Conservation (phyloP, 345 rosid genomes). For the Populus alba region DNA sequence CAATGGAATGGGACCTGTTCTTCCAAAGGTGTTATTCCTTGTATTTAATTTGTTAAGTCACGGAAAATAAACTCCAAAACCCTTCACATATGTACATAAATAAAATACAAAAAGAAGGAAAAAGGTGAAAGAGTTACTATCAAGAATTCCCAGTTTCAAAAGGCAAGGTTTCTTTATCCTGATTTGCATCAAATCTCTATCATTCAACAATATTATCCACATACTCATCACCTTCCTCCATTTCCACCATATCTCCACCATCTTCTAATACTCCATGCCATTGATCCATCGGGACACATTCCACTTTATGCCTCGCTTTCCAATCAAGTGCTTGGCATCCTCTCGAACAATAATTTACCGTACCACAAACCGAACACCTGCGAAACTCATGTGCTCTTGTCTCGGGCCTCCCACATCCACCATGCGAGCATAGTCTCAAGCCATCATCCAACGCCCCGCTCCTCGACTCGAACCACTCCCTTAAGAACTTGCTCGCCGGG, state of each 20-base stretch:
- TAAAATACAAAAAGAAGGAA: background rate
- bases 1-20: background rate
- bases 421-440: conserved; percentile 47
- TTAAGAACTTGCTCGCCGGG: conserved; percentile 54
- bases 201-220: background rate
- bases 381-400: conserved; percentile 76
- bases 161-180: background rate
- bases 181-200: background rate
- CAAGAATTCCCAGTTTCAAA: background rate
- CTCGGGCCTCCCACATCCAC: conserved; percentile 75
- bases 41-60: background rate
- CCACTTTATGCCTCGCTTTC: conserved; percentile 69
- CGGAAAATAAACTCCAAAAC: background rate
- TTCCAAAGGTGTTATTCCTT: background rate
- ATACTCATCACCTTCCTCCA: conserved; percentile 20
- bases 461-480: conserved; percentile 56
- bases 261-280: conserved; percentile 38
- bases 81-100: background rate
- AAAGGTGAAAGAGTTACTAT: background rate
- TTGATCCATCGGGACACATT: conserved; percentile 55
- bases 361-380: conserved; percentile 81
- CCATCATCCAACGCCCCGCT: conserved; percentile 9
- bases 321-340: conserved; percentile 95
- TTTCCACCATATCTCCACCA: conserved; percentile 28
- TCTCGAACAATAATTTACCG: conserved; percentile 82